Base-by-base conservation (phyloP, 768 basidiomycete genomes). In the Leccinum barrowsii region DNA sequence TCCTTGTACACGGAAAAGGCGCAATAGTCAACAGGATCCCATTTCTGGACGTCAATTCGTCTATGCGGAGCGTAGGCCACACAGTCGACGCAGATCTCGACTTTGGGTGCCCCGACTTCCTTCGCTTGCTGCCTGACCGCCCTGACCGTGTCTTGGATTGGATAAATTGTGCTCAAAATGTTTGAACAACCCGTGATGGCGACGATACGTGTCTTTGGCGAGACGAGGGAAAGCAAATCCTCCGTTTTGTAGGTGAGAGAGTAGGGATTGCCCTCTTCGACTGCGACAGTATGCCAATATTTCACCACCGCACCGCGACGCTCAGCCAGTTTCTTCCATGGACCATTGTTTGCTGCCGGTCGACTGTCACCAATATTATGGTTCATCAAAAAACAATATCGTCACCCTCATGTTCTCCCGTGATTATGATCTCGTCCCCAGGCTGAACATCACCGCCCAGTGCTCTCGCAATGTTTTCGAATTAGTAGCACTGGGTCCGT, bases 41-140 rank as follows among this genome's bases (percentile, higher is more conserved):
- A 92, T 50, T 80, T 83, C 58, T 78, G 81, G 15, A 90, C 89
- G 63, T 91, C 85, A 30, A 92, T 83, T 56, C 74, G 71, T 13
- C 87, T 77, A 66, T 92, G 89, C 0, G 89, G 89, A 4, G 87
- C 87, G 63, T 87, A 90, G 2, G 89, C 89, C 2, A 92, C 90
- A 60, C 89, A 90, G 64, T 92, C 90, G 4, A 91, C 78, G 1
- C 79, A 82, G 13, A 90, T 76, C 69, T 92, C 85, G 28, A 90
- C 73, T 67, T 87, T 85, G 57, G 68, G 68, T 11, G 80, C 78
- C 24, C 87, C 85, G 52, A 79, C 74, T 19, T 78, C 76, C 44
- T 71, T 73, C 2, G 85, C 86, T 17, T 77, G 75, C 8, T 73
- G 74, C 13, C 87, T 71, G 8, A 85, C 73, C 3, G 82, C 82